These are phyloP conservation scores for Tolypocladium pustulatum DNA, from an alignment of 2,329 filamentous ascomycete genomes.

Conservation along the genomic window DNA sequence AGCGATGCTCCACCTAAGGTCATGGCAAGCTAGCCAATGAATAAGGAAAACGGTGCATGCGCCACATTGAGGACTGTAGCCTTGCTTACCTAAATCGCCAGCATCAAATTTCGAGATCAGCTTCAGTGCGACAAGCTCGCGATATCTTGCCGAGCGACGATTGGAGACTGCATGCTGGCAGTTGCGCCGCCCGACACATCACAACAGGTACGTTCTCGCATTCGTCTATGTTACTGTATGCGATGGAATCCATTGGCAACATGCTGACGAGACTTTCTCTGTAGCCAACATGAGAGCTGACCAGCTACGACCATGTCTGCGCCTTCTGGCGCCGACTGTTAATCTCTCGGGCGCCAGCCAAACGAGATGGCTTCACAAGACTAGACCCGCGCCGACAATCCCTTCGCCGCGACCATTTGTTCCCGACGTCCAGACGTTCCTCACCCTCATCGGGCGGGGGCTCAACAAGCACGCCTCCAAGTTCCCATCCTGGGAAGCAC, in stretches of 20 bases:
- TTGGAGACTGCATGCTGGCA: not conserved
- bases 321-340: constrained; percentile 18
- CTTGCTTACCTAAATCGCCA: constrained; percentile 21
- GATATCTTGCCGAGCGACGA: not conserved
- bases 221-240: no score
- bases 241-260: not conserved
- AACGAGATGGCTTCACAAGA: constrained; percentile 32
- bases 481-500: constrained; percentile 79
- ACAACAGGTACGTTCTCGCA: not conserved
- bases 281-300: not conserved
- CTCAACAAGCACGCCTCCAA: constrained; percentile 75
- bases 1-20: not conserved
- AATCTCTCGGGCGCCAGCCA: constrained; percentile 23
- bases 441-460: constrained; percentile 81
- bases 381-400: constrained; percentile 26
- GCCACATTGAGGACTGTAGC: constrained; percentile 12
- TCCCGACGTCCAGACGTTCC: constrained; percentile 75
- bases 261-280: not conserved
- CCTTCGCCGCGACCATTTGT: constrained; percentile 76
- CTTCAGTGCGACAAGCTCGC: not conserved
- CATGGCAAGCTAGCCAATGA: not conserved
- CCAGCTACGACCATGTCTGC: constrained; percentile 19
- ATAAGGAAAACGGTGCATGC: not conserved
- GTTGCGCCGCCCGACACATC: not conserved
- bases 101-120: constrained; percentile 16